Percentiles rank a stretch among this genome's conserved stretches.
These are phyloP conservation scores for Elasticomyces elasticus DNA, from an alignment of 495 filamentous ascomycete genomes.

Conservation along the genomic window DNA sequence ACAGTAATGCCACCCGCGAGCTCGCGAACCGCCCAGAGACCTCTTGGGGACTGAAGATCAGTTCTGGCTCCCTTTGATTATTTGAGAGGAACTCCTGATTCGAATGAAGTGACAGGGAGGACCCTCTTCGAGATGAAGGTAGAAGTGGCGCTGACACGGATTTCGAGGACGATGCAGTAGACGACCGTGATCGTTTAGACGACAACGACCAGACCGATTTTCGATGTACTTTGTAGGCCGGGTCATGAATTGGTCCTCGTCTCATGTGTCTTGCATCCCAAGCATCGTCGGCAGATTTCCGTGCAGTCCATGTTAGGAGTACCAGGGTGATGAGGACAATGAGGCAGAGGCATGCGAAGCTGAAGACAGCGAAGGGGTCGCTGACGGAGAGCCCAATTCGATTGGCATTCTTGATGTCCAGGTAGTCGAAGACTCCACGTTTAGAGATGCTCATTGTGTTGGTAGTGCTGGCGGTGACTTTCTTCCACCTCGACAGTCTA, in stretches of 20 bases:
- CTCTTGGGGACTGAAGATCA: neutral
- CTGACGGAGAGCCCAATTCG: neutral
- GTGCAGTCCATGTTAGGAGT: neutral
- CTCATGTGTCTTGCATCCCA: neutral
- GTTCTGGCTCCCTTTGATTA: neutral
- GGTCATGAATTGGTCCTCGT: neutral
- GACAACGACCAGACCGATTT: neutral
- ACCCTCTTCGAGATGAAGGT: neutral
- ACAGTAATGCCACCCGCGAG: neutral
- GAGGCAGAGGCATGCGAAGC: neutral
- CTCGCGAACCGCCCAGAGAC: neutral
- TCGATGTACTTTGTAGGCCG: neutral
- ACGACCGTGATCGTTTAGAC: neutral
- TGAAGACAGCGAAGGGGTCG: constrained; percentile 4
- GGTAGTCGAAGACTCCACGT: constrained; percentile 3
- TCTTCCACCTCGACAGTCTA: too few species aligned
- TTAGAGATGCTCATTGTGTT: neutral
- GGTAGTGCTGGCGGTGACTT: too few species aligned
- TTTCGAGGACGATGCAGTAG: neutral
- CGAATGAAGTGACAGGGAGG: neutral
- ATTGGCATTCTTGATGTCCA: neutral
- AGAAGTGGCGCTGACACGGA: neutral
- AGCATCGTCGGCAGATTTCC: neutral
- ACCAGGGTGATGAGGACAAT: neutral
- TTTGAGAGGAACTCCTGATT: neutral